Evolutionary conservation across 108 stramenopile genomes (phyloP).

Genomic region (Fistulifera pelliculosa): DNA sequence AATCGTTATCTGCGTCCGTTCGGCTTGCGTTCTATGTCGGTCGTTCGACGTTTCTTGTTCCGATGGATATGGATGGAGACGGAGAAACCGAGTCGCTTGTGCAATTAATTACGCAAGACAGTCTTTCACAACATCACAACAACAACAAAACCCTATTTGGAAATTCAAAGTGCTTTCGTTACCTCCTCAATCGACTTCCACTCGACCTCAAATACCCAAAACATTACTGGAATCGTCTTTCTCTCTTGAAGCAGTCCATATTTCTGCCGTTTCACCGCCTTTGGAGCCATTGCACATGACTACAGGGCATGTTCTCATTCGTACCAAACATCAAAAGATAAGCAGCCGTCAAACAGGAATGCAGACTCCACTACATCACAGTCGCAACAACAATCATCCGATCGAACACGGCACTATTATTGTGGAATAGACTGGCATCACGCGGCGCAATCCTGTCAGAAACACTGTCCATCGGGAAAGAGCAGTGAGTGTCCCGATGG

Average conservation of each 20-base stretch:
- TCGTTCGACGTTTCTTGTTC: constrained; percentile 28
- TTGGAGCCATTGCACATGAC: constrained; percentile 25
- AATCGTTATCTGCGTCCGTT: constrained; percentile 39
- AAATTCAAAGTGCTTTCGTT: constrained; percentile 53
- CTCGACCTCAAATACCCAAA: constrained; percentile 57
- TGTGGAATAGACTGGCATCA: constrained; percentile 85
- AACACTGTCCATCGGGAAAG: constrained; percentile 58
- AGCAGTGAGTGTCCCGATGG: constrained; percentile 55
- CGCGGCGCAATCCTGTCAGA: constrained; percentile 50
- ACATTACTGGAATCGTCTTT: constrained; percentile 24
- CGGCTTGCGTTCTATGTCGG: constrained; percentile 56
- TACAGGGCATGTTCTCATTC: constrained; percentile 35
- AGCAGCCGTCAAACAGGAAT: no score
- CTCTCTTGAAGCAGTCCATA: constrained; percentile 8
- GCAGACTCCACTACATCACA: no score
- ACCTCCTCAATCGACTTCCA: constrained; percentile 12
- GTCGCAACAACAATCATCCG: constrained; percentile 15
- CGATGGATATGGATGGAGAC: constrained; percentile 78
- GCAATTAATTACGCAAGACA: constrained; percentile 2
- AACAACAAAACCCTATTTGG: no score
- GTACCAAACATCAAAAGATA: constrained; percentile 10
- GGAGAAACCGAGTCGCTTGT: constrained; percentile 62
- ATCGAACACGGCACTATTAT: constrained; percentile 65
- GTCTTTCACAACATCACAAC: constrained; percentile 2
- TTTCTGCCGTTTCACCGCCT: background rate